Evolutionary conservation across 176 grass and related monocot species (phyloP).

Genomic region (Canna indica): DNA sequence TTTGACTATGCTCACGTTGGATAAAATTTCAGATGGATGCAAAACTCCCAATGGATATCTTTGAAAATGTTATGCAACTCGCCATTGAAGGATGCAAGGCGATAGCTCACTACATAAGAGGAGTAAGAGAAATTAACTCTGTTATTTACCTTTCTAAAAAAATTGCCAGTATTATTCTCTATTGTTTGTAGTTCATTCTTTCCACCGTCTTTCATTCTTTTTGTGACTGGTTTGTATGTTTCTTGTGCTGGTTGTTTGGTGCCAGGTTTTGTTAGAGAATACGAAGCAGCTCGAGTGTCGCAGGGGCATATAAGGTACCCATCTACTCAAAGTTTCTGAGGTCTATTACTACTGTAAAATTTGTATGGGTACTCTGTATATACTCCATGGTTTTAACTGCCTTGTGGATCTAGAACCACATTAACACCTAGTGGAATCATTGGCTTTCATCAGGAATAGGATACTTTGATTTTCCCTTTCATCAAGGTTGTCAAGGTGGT

Average conservation of each 20-base stretch:
- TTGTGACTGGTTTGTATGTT: background rate
- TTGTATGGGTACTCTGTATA: background rate
- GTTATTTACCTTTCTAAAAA: background rate
- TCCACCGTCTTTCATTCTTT: background rate
- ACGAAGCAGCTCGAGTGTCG: slow-evolving; percentile 64
- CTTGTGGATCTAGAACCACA: no score
- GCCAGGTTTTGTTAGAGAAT: slow-evolving; percentile 65
- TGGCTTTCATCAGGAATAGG: no score
- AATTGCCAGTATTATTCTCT: background rate
- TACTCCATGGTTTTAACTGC: no score
- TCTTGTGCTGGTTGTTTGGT: slow-evolving; percentile 7
- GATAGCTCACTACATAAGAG: slow-evolving; percentile 63
- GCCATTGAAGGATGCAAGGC: slow-evolving; percentile 95
- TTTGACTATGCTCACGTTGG: background rate
- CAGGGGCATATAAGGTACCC: slow-evolving; percentile 25
- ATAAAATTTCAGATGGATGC: slow-evolving; percentile 71
- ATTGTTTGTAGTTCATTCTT: background rate
- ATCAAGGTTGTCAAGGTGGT: no score
- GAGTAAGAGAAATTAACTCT: slow-evolving; percentile 37
- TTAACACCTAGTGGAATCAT: no score
- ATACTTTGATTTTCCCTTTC: no score
- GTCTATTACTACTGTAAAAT: background rate
- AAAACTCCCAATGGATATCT: slow-evolving; percentile 79
- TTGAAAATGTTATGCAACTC: slow-evolving; percentile 91
- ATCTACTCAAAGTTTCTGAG: background rate